Base-by-base conservation (phyloP, 352 stramenopile genomes). In the Phytophthora megakarya region DNA sequence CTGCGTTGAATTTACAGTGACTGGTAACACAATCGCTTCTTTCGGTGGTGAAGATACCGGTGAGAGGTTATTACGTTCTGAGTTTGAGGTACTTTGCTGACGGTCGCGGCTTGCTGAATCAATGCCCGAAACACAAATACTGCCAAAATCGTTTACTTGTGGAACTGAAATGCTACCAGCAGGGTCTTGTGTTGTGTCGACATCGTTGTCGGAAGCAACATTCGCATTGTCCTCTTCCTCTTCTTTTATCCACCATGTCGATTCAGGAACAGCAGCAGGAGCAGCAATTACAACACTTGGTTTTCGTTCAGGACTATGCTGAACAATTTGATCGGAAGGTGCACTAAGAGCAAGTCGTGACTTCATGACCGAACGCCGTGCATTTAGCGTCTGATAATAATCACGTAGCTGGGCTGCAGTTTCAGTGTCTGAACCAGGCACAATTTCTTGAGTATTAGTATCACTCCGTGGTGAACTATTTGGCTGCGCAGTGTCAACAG, bases 331-430 rank as follows among this genome's bases (percentile, higher is more conserved):
- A 61, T 64, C 50, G 2, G 40, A 61, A 13, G 46, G 43, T 26
- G 35, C 47, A 13, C 47, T 70, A 5, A 25, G 70, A 49, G 53
- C 60, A 7, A 70, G 59, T 50, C 60, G 59, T 25, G 52, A 35
- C 52, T 15, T 47, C 40, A 73, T 55, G 32, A 70, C 28, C 19
- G 65, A 69, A 19, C 65, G 52, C 13, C 53, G 59, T 61, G 59
- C 42, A 50, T 68, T 73, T 10, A 73, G 25, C 6, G 28, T 28
- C 9, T 44, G 37, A 47, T 73, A 73, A 39, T 49, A 66, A 12
- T 70, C 65, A 49, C 65, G 51, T 3, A 73, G 22, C 21, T 73
- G 65, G n/a, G 70, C 46, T 9, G 59, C 59, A 37, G 35, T 16
- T n/a, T 61, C 55, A 5, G 28, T 46, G 13, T 32, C 35, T 51